These are phyloP conservation scores for Neurospora discreta DNA, from an alignment of 495 filamentous ascomycete genomes.

Conservation along the genomic window DNA sequence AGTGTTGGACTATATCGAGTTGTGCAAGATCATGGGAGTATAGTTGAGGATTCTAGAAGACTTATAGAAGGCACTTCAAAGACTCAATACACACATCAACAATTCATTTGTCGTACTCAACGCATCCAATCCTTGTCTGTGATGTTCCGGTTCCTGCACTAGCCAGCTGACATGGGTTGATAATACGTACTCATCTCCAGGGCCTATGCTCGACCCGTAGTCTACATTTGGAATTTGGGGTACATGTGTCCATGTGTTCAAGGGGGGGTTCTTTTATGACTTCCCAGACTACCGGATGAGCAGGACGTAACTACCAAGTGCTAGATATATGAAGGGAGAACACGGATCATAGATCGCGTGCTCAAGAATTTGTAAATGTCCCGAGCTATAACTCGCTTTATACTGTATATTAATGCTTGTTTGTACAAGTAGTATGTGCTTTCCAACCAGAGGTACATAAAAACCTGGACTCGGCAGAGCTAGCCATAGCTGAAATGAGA, in stretches of 20 bases:
- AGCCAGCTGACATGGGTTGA: background rate
- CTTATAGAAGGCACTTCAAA: background rate
- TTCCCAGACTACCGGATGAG: background rate
- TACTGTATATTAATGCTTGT: background rate
- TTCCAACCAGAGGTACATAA: background rate
- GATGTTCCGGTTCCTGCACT: background rate
- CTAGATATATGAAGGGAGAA: background rate
- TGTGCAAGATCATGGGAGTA: too few species aligned
- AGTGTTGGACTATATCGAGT: too few species aligned
- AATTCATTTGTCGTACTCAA: background rate
- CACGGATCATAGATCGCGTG: too few species aligned
- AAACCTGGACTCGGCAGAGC: background rate
- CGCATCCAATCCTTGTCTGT: background rate
- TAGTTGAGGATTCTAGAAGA: too few species aligned
- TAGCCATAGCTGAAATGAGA: background rate
- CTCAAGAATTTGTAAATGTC: too few species aligned
- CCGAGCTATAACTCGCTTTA: background rate
- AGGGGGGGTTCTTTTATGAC: background rate
- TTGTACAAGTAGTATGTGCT: background rate
- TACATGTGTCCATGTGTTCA: background rate
- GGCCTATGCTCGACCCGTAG: background rate
- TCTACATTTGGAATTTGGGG: background rate
- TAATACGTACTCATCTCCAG: background rate
- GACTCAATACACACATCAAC: background rate
- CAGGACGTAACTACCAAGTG: background rate